phyloP scores from a whole-genome alignment of 2,329 filamentous ascomycete genomes.

The Aspergillus japonicus region DNA sequence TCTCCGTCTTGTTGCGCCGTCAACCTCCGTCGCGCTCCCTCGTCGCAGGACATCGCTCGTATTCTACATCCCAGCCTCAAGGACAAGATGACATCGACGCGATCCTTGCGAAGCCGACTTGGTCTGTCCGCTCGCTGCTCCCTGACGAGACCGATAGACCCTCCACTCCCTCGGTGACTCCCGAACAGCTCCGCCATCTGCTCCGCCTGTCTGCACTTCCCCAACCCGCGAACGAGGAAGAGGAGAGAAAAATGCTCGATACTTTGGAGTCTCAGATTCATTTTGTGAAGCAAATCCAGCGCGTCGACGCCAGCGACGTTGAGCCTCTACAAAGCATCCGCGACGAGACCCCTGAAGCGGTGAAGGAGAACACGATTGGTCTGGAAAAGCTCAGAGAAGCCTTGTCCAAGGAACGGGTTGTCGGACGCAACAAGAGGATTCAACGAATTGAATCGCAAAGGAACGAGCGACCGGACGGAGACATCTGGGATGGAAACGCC shows the following conservation, averaged over 20 bases:
- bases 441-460: slow-evolving; percentile 35
- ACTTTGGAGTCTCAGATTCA: slow-evolving; percentile 79
- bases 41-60: slow-evolving; percentile 11
- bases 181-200: slow-evolving; percentile 73
- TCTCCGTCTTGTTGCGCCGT: slow-evolving; percentile 12
- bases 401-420: slow-evolving; percentile 41
- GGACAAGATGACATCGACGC: slow-evolving; percentile 31
- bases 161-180: slow-evolving; percentile 52
- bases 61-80: slow-evolving; percentile 27
- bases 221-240: slow-evolving; percentile 58
- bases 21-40: slow-evolving; percentile 1
- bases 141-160: slow-evolving; percentile 43
- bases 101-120: slow-evolving; percentile 69
- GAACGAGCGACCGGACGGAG: slow-evolving; percentile 40
- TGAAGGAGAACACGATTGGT: slow-evolving; percentile 41
- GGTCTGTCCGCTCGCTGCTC: slow-evolving; percentile 78
- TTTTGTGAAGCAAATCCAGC: slow-evolving; percentile 85
- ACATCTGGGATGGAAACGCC: slow-evolving; percentile 68
- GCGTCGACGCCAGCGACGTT: slow-evolving; percentile 70
- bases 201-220: slow-evolving; percentile 87
- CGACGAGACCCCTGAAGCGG: slow-evolving; percentile 58
- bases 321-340: slow-evolving; percentile 74
- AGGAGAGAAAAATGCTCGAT: slow-evolving; percentile 69
- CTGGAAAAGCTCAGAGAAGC: slow-evolving; percentile 37
- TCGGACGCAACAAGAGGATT: slow-evolving; percentile 49